Conservation (phyloP, 2,329 filamentous ascomycete genomes). For the Exophiala aquamarina region DNA sequence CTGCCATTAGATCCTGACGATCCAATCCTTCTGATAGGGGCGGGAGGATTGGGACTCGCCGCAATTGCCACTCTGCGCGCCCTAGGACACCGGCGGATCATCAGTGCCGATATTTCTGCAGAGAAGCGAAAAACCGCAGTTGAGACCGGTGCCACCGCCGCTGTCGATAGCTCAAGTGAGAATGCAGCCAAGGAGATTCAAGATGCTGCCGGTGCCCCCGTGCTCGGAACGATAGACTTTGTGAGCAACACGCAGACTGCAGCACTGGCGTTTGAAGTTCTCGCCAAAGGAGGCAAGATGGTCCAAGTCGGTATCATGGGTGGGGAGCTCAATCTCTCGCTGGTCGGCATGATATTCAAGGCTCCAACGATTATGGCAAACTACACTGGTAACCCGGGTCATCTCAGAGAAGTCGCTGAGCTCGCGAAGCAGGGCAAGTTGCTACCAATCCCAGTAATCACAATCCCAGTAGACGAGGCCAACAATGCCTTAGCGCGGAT, state of each 20-base stretch:
- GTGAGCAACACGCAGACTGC: slow-evolving; percentile 22
- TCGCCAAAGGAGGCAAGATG: slow-evolving; percentile 19
- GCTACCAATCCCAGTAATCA: slow-evolving; percentile 10
- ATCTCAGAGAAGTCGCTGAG: slow-evolving; percentile 13
- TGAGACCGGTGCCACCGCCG: slow-evolving; percentile 13
- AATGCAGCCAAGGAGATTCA: slow-evolving; percentile 8
- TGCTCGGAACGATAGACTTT: slow-evolving; percentile 20
- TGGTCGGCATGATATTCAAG: slow-evolving; percentile 15
- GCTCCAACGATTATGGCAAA: slow-evolving; percentile 15
- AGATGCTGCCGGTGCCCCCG: slow-evolving; percentile 10
- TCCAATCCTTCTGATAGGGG: slow-evolving; percentile 17
- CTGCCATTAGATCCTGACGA: slow-evolving; percentile 15
- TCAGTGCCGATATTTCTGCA: slow-evolving; percentile 17
- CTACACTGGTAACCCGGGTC: slow-evolving; percentile 11
- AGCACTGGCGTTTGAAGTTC: slow-evolving; percentile 3
- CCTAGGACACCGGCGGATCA: slow-evolving; percentile 11
- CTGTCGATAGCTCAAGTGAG: slow-evolving; percentile 7
- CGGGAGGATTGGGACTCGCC: slow-evolving; percentile 12
- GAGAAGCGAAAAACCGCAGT: slow-evolving; percentile 14
- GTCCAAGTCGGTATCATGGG: slow-evolving; percentile 23
- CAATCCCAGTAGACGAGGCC: slow-evolving; percentile 13
- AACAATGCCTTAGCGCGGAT: slow-evolving; percentile 16
- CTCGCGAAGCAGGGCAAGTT: slow-evolving; percentile 17
- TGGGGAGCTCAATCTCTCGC: slow-evolving; percentile 16
- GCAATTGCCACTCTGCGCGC: slow-evolving; percentile 19